Conservation (phyloP, 352 stramenopile genomes). For the Pythium phragmitis region DNA sequence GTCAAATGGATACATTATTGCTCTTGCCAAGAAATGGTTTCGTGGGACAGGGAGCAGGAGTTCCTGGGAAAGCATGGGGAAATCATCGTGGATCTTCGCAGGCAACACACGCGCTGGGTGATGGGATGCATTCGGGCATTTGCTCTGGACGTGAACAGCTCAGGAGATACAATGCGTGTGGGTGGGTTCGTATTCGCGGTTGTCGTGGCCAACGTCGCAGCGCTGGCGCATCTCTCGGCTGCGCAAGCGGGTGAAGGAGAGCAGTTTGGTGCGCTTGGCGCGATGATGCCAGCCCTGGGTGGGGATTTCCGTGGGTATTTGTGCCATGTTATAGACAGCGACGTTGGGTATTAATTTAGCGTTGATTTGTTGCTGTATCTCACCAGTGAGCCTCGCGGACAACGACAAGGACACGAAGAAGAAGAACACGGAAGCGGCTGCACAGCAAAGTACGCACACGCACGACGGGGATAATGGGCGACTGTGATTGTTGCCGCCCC, state of each 20-base stretch:
- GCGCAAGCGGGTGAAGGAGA: neutral
- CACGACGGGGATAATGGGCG: constrained; percentile 13
- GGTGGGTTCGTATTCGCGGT: neutral
- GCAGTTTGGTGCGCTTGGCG: constrained; percentile 3
- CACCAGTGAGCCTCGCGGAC: neutral
- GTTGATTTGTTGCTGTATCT: neutral
- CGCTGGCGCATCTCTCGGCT: neutral
- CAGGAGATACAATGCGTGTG: neutral
- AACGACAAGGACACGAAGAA: constrained; percentile 10
- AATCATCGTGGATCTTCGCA: no score
- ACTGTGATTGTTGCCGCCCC: constrained; percentile 18
- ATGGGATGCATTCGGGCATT: neutral
- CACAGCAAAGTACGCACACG: constrained; percentile 7
- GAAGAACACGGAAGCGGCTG: neutral
- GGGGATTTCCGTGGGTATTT: constrained; percentile 4
- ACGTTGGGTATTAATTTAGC: neutral
- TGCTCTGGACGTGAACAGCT: neutral
- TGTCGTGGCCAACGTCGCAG: neutral
- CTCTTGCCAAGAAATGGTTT: neutral
- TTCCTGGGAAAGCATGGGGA: neutral
- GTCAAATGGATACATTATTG: constrained; percentile 12
- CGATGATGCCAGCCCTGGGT: neutral
- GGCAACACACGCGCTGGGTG: no score
- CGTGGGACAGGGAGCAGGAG: neutral
- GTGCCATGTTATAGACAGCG: no score